Conservation (phyloP, 495 filamentous ascomycete species). For the Xylaria curta region DNA sequence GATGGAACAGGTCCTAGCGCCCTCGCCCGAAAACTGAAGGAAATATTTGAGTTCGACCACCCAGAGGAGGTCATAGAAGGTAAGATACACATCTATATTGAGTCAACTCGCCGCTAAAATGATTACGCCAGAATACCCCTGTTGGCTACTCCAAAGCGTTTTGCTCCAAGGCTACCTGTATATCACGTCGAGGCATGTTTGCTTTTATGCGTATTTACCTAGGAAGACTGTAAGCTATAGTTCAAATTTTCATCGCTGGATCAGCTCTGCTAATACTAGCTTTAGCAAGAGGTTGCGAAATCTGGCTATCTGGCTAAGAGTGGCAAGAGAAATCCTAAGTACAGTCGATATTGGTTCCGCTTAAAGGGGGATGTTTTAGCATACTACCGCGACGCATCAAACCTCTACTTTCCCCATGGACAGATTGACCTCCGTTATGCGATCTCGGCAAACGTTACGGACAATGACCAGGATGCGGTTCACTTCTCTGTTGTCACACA, state of each 20-base stretch:
- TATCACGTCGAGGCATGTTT: conserved; percentile 90
- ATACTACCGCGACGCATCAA: conserved; percentile 85
- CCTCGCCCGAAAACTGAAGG: conserved; percentile 74
- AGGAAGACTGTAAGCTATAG: conserved; percentile 73
- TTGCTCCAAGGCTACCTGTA: conserved; percentile 96
- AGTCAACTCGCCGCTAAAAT: not conserved
- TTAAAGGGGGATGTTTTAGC: conserved; percentile 92
- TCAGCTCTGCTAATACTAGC: conserved; percentile 36
- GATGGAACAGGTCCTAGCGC: conserved; percentile 49
- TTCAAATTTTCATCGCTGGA: not conserved
- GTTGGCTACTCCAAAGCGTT: conserved; percentile 91
- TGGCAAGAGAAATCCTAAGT: conserved; percentile 86
- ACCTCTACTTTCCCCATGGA: conserved; percentile 90
- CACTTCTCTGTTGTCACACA: conserved; percentile 84
- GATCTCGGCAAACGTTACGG: conserved; percentile 77
- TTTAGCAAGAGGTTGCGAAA: conserved; percentile 75
- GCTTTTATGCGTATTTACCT: conserved; percentile 95
- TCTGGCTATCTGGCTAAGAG: conserved; percentile 90
- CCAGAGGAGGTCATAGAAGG: conserved; percentile 86
- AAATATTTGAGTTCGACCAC: conserved; percentile 86
- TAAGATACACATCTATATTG: conserved; percentile 35
- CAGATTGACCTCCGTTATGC: conserved; percentile 93
- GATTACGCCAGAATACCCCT: conserved; percentile 78
- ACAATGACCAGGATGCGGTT: conserved; percentile 75
- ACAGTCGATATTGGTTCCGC: conserved; percentile 95